A percentile compares a stretch with the other conserved stretches of the same genome.
These are phyloP conservation scores for Calocera viscosa DNA, from an alignment of 768 basidiomycete genomes.

Conservation along the genomic window DNA sequence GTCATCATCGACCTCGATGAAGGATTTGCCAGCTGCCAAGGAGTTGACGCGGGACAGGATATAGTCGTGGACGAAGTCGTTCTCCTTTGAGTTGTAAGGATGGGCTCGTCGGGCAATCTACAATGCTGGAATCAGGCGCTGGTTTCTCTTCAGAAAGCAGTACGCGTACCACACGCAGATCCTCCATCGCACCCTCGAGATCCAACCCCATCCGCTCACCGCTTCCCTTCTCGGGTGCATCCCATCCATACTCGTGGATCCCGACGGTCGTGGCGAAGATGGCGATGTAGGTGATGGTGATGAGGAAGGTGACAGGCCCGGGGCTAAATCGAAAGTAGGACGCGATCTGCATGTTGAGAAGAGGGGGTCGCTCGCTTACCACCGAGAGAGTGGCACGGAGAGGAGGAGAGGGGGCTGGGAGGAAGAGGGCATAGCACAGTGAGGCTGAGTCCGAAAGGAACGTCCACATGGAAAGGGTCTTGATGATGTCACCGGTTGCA, in stretches of 20 bases:
- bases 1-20: constrained; percentile 20
- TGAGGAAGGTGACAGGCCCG: constrained; percentile 36
- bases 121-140: neutral
- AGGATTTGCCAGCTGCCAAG: constrained; percentile 27
- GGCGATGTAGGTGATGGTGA: constrained; percentile 36
- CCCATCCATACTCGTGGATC: constrained; percentile 2
- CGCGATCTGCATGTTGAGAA: neutral
- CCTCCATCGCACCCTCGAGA: constrained; percentile 43
- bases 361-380: neutral
- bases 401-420: no score
- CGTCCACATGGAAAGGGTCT: no score
- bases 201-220: constrained; percentile 29
- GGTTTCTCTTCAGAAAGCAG: constrained; percentile 16
- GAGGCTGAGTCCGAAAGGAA: no score
- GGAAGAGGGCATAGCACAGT: no score
- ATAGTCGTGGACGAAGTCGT: constrained; percentile 51
- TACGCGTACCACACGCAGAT: constrained; percentile 32
- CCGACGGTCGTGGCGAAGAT: constrained; percentile 27
- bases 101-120: constrained; percentile 60
- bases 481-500: no score
- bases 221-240: neutral
- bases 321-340: constrained; percentile 27
- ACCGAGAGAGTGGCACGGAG: no score
- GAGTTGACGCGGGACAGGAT: constrained; percentile 42
- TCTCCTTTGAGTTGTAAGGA: constrained; percentile 66